Conservation (phyloP, 1,139 yeast genomes). For the Pichia sp. region DNA sequence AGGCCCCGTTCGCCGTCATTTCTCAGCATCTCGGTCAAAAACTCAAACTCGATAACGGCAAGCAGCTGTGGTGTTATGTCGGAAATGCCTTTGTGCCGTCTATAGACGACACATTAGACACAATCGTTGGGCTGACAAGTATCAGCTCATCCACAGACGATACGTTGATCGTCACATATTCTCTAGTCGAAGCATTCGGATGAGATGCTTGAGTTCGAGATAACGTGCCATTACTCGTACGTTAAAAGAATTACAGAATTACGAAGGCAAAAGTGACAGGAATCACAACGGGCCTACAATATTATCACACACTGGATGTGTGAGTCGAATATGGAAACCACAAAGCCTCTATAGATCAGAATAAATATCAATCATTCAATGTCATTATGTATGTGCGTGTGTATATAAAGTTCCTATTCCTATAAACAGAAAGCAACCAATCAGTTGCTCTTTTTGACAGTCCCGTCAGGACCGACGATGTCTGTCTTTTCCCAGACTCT, state of each 20-base stretch:
- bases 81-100: constrained; percentile 62
- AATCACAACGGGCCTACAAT: too few relatives aligned
- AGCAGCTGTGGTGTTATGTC: constrained; percentile 41
- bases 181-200: constrained; percentile 20
- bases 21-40: not conserved
- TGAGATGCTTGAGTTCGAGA: not conserved
- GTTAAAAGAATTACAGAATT: not conserved
- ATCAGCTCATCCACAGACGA: constrained; percentile 4
- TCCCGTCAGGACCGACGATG: constrained; percentile 23
- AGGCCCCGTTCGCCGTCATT: constrained; percentile 2
- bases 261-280: too few relatives aligned
- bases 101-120: constrained; percentile 23
- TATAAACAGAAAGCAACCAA: not conserved
- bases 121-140: constrained; percentile 5
- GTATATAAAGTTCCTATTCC: not conserved
- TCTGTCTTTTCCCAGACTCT: constrained; percentile 39
- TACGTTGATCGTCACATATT: constrained; percentile 15
- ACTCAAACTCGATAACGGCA: not conserved
- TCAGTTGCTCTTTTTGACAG: constrained; percentile 5
- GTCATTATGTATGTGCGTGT: not conserved
- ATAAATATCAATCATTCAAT: too few relatives aligned
- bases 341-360: too few relatives aligned
- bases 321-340: too few relatives aligned
- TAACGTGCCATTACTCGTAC: not conserved
- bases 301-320: too few relatives aligned